A percentile compares a stretch with the other conserved stretches of the same genome.
phyloP scores from a whole-genome alignment of 192 early-diverging fungal species.

The Coemansia sp. region DNA sequence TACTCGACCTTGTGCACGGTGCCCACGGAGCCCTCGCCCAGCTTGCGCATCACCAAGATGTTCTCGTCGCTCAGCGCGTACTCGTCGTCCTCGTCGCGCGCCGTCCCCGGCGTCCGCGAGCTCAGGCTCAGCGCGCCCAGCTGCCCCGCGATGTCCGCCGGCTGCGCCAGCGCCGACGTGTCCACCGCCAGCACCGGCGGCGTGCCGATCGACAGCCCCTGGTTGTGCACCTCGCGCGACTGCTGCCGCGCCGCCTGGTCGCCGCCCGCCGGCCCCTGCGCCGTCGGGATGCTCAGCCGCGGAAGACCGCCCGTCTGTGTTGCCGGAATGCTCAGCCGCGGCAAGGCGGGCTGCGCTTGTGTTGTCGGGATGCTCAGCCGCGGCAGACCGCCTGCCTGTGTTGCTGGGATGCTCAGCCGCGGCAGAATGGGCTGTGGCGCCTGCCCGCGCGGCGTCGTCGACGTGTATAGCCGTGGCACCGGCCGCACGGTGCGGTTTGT shows the following conservation, averaged over 20 bases:
- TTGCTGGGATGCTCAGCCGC: not conserved
- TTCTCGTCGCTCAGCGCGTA: slow-evolving; percentile 59
- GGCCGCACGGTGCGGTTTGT: slow-evolving; percentile 21
- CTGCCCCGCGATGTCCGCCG: slow-evolving; percentile 12
- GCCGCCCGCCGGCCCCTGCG: not conserved
- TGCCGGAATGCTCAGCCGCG: slow-evolving; percentile 6
- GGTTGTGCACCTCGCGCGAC: slow-evolving; percentile 43
- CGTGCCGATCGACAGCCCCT: slow-evolving; percentile 25
- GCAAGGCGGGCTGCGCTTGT: too few species aligned
- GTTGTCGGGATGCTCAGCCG: not conserved
- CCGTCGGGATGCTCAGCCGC: not conserved
- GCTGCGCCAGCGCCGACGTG: slow-evolving; percentile 9
- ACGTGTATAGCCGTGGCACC: slow-evolving; percentile 28
- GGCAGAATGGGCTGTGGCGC: slow-evolving; percentile 21
- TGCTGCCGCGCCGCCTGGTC: slow-evolving; percentile 48
- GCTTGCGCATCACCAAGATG: slow-evolving; percentile 67
- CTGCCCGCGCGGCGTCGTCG: slow-evolving; percentile 47
- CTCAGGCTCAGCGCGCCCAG: slow-evolving; percentile 27
- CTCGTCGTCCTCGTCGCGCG: slow-evolving; percentile 28
- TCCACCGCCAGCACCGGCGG: not conserved
- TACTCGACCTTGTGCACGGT: slow-evolving; percentile 88
- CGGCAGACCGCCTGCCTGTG: not conserved
- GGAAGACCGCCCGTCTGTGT: not conserved
- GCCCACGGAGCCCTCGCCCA: slow-evolving; percentile 93
- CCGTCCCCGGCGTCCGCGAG: not conserved